Conservation (phyloP, 2,329 filamentous ascomycete genomes). For the Hysterium pulicare region DNA sequence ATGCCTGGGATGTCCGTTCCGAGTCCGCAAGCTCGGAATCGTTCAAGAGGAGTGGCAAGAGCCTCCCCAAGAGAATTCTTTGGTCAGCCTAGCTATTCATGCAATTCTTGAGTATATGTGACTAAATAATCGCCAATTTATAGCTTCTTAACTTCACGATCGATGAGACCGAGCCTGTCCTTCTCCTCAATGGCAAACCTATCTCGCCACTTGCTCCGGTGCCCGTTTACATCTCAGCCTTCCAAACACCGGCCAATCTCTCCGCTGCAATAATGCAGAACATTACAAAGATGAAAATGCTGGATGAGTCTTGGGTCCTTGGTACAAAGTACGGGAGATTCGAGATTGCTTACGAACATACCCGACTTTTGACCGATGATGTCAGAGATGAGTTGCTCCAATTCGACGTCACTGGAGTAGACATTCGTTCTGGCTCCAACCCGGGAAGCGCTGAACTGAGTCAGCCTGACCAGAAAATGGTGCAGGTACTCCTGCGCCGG, state of each 20-base stretch:
- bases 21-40: conserved; percentile 8
- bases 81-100: conserved; percentile 15
- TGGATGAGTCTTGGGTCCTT: conserved; percentile 10
- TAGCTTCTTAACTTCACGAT: conserved; percentile 25
- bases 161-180: conserved; percentile 4
- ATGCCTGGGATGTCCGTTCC: conserved; percentile 25
- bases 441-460: conserved; percentile 10
- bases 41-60: conserved; percentile 15
- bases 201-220: conserved; percentile 21
- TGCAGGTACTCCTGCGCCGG: conserved; percentile 21
- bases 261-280: conserved; percentile 11
- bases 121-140: conserved; percentile 2
- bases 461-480: conserved; percentile 18
- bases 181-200: conserved; percentile 21
- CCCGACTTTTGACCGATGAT: conserved; percentile 15
- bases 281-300: conserved; percentile 9
- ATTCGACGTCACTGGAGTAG: conserved; percentile 24
- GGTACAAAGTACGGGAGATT: conserved; percentile 14
- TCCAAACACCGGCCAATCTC: conserved; percentile 19
- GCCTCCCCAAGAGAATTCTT: conserved; percentile 17
- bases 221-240: conserved; percentile 20
- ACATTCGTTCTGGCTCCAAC: conserved; percentile 4
- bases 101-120: background rate
- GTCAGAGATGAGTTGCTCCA: conserved; percentile 19
- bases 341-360: conserved; percentile 25